phyloP scores from a whole-genome alignment of 306 rosid genomes.

The Cucurbita maxima region DNA sequence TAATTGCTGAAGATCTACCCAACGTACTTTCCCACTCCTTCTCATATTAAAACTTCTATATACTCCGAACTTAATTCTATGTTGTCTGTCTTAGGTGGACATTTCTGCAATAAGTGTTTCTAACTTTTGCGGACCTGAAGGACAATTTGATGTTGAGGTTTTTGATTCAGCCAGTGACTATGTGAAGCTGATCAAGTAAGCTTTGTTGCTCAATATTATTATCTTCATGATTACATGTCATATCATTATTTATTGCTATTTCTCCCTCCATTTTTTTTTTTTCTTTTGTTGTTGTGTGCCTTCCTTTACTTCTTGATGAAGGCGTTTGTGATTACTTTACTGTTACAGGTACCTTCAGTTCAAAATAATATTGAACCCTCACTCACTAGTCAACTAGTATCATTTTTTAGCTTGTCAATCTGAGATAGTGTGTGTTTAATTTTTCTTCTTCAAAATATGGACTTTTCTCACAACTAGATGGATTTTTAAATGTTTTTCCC shows the following conservation, averaged over 20 bases:
- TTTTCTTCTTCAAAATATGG: neutral
- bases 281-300: neutral
- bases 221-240: neutral
- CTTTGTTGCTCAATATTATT: neutral
- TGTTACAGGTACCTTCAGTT: neutral
- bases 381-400: neutral
- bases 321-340: neutral
- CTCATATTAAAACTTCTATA: neutral
- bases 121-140: conserved; percentile 78
- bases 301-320: neutral
- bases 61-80: conserved; percentile 8
- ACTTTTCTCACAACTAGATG: neutral
- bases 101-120: conserved; percentile 43
- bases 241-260: neutral
- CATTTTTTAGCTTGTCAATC: neutral
- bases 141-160: conserved; percentile 90
- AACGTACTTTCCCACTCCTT: conserved; percentile 29
- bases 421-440: neutral
- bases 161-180: conserved; percentile 92
- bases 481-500: neutral
- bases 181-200: conserved; percentile 82
- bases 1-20: conserved; percentile 68
- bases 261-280: neutral
- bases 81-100: conserved; percentile 51
- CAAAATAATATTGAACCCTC: neutral